A percentile compares a stretch with the other conserved stretches of the same genome.
Evolutionary conservation across 2,329 filamentous ascomycete genomes (phyloP).

Genomic region (Diaporthe nobilis): DNA sequence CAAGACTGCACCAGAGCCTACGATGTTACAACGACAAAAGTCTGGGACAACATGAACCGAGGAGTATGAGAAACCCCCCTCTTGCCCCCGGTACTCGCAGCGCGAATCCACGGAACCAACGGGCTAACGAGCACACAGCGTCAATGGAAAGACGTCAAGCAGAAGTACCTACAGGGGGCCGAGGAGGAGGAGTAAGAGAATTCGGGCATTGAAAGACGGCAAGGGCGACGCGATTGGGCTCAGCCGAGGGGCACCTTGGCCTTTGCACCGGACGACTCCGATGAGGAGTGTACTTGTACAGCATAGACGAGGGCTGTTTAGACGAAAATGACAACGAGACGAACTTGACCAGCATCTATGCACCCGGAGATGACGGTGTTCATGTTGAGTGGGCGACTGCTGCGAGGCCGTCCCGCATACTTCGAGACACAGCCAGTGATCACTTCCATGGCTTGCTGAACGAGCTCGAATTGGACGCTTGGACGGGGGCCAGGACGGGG

Average conservation of each 20-base stretch:
- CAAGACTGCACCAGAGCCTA: constrained; percentile 74
- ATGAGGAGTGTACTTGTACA: constrained; percentile 40
- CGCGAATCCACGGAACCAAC: background rate
- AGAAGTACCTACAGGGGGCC: constrained; percentile 82
- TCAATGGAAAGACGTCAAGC: constrained; percentile 99
- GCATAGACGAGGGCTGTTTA: constrained; percentile 41
- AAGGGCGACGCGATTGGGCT: background rate
- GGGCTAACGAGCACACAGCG: constrained; percentile 70
- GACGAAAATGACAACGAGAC: constrained; percentile 33
- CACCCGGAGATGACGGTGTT: background rate
- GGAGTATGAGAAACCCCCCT: constrained; percentile 58
- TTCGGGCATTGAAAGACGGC: background rate
- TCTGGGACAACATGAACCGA: constrained; percentile 93
- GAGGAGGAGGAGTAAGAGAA: constrained; percentile 72
- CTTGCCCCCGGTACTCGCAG: too few species aligned
- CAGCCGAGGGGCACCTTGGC: background rate
- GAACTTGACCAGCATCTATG: constrained; percentile 20
- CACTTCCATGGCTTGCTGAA: background rate
- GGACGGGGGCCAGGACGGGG: background rate
- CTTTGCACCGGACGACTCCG: background rate
- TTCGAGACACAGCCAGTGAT: background rate
- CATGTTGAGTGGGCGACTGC: background rate
- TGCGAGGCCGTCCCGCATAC: background rate
- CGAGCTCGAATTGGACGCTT: background rate
- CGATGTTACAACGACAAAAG: constrained; percentile 83